These are phyloP conservation scores for Pichia sp. DNA, from an alignment of 1,139 yeast genomes.

Conservation along the genomic window DNA sequence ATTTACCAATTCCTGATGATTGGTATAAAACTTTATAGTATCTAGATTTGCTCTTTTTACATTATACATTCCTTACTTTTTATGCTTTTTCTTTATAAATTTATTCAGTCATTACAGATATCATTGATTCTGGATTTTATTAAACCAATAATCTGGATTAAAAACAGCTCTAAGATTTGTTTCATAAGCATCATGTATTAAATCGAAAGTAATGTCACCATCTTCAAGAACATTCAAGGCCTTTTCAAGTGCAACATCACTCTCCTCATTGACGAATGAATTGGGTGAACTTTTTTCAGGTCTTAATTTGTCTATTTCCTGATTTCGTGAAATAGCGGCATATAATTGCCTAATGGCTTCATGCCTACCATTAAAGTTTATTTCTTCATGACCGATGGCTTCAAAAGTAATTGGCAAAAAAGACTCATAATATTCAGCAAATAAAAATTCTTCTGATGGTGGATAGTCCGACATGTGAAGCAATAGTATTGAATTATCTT, in stretches of 20 bases:
- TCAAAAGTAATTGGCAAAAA: not conserved
- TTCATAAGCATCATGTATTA: not conserved
- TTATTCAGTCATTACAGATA: not conserved
- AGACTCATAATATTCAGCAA: not conserved
- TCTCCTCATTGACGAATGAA: no score
- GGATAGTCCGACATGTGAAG: not conserved
- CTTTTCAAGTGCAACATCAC: not conserved
- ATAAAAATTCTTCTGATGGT: not conserved
- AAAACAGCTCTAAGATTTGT: not conserved
- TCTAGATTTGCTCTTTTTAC: not conserved
- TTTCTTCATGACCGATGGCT: not conserved
- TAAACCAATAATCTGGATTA: constrained; percentile 2
- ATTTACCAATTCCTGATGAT: constrained; percentile 10
- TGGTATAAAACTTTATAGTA: constrained; percentile 10
- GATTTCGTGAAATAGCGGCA: not conserved
- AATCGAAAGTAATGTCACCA: not conserved
- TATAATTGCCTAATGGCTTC: not conserved
- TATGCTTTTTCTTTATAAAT: not conserved
- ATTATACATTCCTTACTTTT: not conserved
- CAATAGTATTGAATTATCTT: no score
- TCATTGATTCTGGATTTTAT: not conserved
- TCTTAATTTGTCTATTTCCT: no score
- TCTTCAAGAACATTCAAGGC: not conserved
- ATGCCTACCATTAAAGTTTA: not conserved
- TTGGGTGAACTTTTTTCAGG: no score